Percentiles rank a stretch among this genome's conserved stretches.
phyloP scores from a whole-genome alignment of 1,284 basidiomycete genomes.

The Puccinia coronata region DNA sequence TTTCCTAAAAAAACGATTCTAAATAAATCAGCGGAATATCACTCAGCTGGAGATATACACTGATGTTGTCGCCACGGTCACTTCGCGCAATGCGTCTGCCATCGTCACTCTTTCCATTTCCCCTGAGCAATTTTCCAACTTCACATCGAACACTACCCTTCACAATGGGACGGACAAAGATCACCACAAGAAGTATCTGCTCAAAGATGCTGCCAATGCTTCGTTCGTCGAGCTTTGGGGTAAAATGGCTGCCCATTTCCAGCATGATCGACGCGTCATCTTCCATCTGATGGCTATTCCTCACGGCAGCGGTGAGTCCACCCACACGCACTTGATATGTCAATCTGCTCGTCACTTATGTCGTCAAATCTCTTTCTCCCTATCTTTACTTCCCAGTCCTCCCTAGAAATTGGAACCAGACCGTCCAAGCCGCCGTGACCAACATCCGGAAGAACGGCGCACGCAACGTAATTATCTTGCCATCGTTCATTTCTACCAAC shows the following conservation, averaged over 20 bases:
- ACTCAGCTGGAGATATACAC: neutral
- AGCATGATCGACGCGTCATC: conserved; percentile 11
- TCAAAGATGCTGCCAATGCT: neutral
- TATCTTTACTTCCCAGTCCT: neutral
- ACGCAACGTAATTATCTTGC: neutral
- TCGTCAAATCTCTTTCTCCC: too few relatives aligned
- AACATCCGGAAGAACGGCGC: conserved; percentile 7
- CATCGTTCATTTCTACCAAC: neutral
- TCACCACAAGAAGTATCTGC: neutral
- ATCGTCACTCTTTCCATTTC: conserved; percentile 4
- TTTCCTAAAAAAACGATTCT: neutral
- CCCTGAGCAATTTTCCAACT: neutral
- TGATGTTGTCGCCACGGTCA: conserved; percentile 22
- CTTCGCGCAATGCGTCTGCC: neutral
- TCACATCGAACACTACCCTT: neutral
- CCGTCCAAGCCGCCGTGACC: conserved; percentile 19
- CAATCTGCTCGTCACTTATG: too few relatives aligned
- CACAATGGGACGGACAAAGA: neutral
- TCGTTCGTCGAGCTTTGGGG: conserved; percentile 19
- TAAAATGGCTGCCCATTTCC: conserved; percentile 13
- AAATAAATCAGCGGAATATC: neutral
- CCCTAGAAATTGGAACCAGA: conserved; percentile 3
- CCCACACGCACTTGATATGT: too few relatives aligned
- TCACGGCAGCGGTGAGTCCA: neutral
- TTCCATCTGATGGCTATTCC: conserved; percentile 11